Conservation (phyloP, 2,329 filamentous ascomycete genomes). For the Fusarium multiceps region DNA sequence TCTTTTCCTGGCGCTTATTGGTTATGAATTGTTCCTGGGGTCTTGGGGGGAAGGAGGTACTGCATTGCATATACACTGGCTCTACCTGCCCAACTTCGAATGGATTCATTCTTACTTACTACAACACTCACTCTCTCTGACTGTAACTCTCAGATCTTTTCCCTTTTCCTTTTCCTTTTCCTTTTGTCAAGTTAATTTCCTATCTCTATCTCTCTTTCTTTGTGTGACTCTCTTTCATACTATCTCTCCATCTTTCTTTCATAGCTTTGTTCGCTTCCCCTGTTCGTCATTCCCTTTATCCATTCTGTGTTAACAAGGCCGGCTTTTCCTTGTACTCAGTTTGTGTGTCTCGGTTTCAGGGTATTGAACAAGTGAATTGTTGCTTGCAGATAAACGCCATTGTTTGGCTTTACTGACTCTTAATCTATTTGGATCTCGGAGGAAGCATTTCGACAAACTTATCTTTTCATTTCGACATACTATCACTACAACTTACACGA, state of each 20-base stretch:
- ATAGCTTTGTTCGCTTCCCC: conserved; percentile 20
- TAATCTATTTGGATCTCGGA: conserved; percentile 24
- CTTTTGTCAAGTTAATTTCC: conserved; percentile 22
- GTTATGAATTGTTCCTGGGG: conserved; percentile 10
- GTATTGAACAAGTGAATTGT: conserved; percentile 30
- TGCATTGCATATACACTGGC: conserved; percentile 32
- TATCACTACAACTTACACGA: conserved; percentile 20
- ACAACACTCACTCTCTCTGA: conserved; percentile 12
- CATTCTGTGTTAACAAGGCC: conserved; percentile 21
- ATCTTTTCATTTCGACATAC: conserved; percentile 7
- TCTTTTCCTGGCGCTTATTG: conserved; percentile 28
- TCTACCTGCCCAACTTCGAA: conserved; percentile 5
- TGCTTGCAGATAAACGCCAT: not conserved
- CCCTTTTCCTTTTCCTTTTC: conserved; percentile 29
- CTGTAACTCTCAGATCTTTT: conserved; percentile 9
- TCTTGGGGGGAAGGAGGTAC: not conserved
- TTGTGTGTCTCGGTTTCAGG: conserved; percentile 18
- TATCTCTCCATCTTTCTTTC: conserved; percentile 23
- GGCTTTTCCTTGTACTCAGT: conserved; percentile 17
- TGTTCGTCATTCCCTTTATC: conserved; percentile 24
- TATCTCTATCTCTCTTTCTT: conserved; percentile 21
- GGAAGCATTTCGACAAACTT: conserved; percentile 17
- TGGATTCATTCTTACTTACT: conserved; percentile 23
- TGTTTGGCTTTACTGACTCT: conserved; percentile 13
- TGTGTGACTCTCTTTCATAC: conserved; percentile 26